Conservation (phyloP, 2,329 filamentous ascomycete species). For the Polychaeton citri region DNA sequence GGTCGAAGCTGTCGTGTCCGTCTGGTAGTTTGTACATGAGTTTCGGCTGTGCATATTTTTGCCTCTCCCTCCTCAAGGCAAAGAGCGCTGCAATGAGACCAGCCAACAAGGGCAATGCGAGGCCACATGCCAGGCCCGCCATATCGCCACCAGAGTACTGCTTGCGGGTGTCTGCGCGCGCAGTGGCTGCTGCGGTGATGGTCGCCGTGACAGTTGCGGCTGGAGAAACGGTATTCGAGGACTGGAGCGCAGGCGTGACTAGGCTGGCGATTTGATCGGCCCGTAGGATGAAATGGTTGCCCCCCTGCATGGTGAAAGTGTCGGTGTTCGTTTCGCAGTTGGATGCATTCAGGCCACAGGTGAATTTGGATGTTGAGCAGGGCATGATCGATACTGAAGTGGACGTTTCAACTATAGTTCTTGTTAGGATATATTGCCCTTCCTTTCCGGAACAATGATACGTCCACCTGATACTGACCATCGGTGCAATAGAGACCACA, state of each 20-base stretch:
- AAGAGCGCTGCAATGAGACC: constrained; percentile 11
- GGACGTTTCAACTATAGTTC: constrained; percentile 2
- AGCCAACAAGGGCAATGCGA: constrained; percentile 17
- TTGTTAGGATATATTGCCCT: too few species aligned
- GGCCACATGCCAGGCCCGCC: constrained; percentile 15
- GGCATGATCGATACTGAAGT: constrained; percentile 12
- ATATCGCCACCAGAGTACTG: constrained; percentile 14
- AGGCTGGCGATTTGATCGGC: constrained; percentile 14
- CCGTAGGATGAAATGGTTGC: constrained; percentile 14
- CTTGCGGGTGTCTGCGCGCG: neutral
- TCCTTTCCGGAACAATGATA: too few species aligned
- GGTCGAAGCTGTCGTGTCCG: constrained; percentile 10
- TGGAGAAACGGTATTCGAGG: constrained; percentile 4
- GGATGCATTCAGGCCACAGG: constrained; percentile 16
- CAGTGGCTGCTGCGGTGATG: constrained; percentile 1
- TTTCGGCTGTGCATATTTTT: constrained; percentile 10
- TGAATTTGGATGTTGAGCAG: constrained; percentile 16
- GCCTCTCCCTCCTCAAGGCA: constrained; percentile 10
- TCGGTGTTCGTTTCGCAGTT: constrained; percentile 11
- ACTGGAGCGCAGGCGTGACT: constrained; percentile 9
- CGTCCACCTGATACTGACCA: constrained; percentile 12
- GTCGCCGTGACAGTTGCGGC: constrained; percentile 3
- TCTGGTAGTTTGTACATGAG: constrained; percentile 21
- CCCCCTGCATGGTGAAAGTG: constrained; percentile 14
- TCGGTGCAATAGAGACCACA: constrained; percentile 17